Base-by-base conservation (phyloP, 2,329 filamentous ascomycete species). In the Hymenoscyphus infarciens region DNA sequence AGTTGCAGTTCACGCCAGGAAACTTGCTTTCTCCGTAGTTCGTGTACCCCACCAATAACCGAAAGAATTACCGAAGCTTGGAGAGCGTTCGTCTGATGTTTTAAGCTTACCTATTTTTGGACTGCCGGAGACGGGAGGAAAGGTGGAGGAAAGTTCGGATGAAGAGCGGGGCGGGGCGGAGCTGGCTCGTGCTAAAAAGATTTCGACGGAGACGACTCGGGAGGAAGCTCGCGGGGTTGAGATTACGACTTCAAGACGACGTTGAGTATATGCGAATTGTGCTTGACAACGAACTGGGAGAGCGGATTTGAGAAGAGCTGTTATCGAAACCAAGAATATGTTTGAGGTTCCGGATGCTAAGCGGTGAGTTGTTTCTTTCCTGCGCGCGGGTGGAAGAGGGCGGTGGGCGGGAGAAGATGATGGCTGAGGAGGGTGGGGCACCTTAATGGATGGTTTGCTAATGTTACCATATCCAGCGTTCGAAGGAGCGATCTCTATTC, bases 281-380 rank as follows among this genome's bases (percentile, higher is more conserved):
- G 19, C 6, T 52, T 19, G 22, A 25, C 45, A 22, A 22, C 2
- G 1, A 19, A 45, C 8, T 1, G 10, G 10, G 16, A 25, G 7
- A 22, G 3, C 8, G 3, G 1, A 3, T 22, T 11, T 11, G 42
- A 11, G 10, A 10, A 49, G 31, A 33, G 33, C 33, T 52, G 15
- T 11, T 13, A 22, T 19, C 15, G n/a, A 11, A 11, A 13, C 25
- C 25, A 25, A n/a, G 45, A 69, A 38, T 64, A 84, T 84, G 81
- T 83, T 83, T 67, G 79, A 81, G 49, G 61, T 83, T 8, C 81
- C 82, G 38, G 77, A 82, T 61, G 80, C 81, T 56, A 84, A 83
- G 71, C 77, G 81, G 82, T 83, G 73, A 64, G 76, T 65, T 15
- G 76, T 65, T 15, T 16, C 15, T 60, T 58, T 22, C 56, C 5